Percentiles rank a stretch among this genome's conserved stretches.
These are phyloP conservation scores for Pichia sp. DNA, from an alignment of 1,139 yeast species.

Conservation along the genomic window DNA sequence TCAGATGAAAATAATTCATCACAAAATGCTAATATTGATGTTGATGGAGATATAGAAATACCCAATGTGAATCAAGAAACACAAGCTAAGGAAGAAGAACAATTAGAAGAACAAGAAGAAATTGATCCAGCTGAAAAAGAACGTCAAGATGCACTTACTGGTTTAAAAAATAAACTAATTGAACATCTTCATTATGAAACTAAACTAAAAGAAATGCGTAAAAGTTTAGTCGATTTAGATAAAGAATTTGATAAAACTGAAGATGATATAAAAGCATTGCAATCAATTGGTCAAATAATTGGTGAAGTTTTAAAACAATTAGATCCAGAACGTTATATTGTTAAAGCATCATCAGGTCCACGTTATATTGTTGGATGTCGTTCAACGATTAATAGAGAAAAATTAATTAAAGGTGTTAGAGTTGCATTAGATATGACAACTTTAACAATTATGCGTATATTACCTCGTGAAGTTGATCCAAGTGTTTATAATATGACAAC, in stretches of 20 bases:
- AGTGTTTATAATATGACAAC: slow-evolving; percentile 97
- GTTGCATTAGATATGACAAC: slow-evolving; percentile 98
- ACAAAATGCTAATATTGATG: slow-evolving; percentile 6
- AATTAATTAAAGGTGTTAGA: slow-evolving; percentile 86
- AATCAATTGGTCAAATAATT: slow-evolving; percentile 94
- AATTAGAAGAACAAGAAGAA: slow-evolving; percentile 12
- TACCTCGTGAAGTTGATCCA: slow-evolving; percentile 98
- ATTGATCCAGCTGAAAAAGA: slow-evolving; percentile 54
- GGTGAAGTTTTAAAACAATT: slow-evolving; percentile 96
- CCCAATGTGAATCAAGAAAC: slow-evolving; percentile 3
- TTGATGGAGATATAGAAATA: slow-evolving; percentile 6
- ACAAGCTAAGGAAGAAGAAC: slow-evolving; percentile 10
- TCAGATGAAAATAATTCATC: not conserved
- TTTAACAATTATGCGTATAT: slow-evolving; percentile 91
- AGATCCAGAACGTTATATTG: slow-evolving; percentile 92
- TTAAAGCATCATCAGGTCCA: slow-evolving; percentile 96
- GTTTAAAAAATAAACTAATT: slow-evolving; percentile 76
- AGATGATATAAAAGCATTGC: slow-evolving; percentile 93
- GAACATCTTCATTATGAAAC: slow-evolving; percentile 97
- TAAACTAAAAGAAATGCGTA: slow-evolving; percentile 75
- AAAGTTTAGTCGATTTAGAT: slow-evolving; percentile 79
- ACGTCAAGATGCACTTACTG: slow-evolving; percentile 71
- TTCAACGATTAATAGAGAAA: slow-evolving; percentile 79
- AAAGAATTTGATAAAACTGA: slow-evolving; percentile 88
- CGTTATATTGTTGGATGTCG: slow-evolving; percentile 97